phyloP scores from a whole-genome alignment of 441 rosid species.

The Croton setiger region DNA sequence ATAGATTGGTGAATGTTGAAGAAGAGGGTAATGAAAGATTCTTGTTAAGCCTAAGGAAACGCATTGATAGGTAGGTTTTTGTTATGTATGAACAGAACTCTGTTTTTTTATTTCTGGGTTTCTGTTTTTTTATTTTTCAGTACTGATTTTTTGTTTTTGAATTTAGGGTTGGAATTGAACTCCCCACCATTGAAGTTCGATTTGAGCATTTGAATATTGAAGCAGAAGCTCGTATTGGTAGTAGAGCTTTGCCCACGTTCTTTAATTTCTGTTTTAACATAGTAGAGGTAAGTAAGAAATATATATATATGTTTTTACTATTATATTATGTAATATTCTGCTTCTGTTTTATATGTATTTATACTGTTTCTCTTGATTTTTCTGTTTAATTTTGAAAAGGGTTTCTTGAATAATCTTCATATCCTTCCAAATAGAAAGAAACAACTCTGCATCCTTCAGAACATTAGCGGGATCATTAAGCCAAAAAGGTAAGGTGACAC shows the following conservation, averaged over 20 bases:
- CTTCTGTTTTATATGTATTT: too few species aligned
- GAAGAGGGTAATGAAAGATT: neutral
- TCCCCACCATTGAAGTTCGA: too few species aligned
- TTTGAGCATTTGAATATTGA: too few species aligned
- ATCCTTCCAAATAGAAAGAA: constrained; percentile 28
- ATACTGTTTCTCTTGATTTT: too few species aligned
- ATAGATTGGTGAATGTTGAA: neutral
- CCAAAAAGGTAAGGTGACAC: constrained; percentile 37
- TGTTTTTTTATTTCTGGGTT: too few species aligned
- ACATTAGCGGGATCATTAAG: constrained; percentile 42
- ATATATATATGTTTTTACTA: too few species aligned
- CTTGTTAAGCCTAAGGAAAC: neutral
- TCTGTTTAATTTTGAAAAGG: neutral
- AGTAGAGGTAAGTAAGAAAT: constrained; percentile 40
- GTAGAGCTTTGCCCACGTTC: constrained; percentile 42
- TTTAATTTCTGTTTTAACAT: constrained; percentile 27
- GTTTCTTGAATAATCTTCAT: constrained; percentile 19
- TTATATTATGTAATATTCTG: too few species aligned
- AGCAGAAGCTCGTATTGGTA: too few species aligned
- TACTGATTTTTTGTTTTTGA: neutral
- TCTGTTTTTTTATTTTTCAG: neutral
- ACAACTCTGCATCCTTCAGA: constrained; percentile 29
- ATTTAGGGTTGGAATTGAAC: too few species aligned
- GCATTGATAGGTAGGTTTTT: neutral
- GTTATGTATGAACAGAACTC: too few species aligned